Evolutionary conservation across 2,329 filamentous ascomycete genomes (phyloP), one percentile per base, ranked within the genome.

Genomic region (Magnaporthiopsis poae): DNA sequence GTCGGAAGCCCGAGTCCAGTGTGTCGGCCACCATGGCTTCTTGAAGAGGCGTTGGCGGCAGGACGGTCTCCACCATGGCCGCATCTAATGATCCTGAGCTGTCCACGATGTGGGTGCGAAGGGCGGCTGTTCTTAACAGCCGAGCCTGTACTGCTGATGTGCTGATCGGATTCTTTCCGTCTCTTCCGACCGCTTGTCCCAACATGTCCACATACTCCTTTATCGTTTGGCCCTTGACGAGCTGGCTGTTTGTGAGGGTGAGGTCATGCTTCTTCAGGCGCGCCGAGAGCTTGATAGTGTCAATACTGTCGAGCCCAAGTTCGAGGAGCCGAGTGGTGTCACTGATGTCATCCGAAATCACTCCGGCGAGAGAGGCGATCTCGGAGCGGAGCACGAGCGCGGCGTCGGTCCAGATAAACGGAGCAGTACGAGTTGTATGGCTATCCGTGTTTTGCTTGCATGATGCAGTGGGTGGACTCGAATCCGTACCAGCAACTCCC

Each of bases 301-400:
- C 93, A 67, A 97, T 96, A 72, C 93, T 96, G 78, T 97, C 94
- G 8, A 97, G 82, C 0, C 93, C 93, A 39, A 97, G 82, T 71
- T 94, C 88, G 59, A 96, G 88, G 13, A 97, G 85, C 0, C 89
- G 89, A 0, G 86, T 86, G 8, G 80, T 76, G 65, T 85, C 83
- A 1, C 77, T 74, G 56, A 96, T 78, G 0, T 81, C 76, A 1
- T 80, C 74, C 3, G 76, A 73, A 0, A 83, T 73, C 0, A 88
- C 73, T 0, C 81, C 82, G 0, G 88, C 85, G 5, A 96, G 78
- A 0, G 73, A 71, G 1, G 89, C 84, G 61, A 96, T 82, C 71
- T 90, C 87, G 3, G 80, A 75, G 33, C 85, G 84, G 8, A 96
- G 78, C 0, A 69, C 70, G 1, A 71, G 71, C 0, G 89, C 84